Conservation (phyloP, 768 basidiomycete genomes). For the Cystobasidium onofrii region DNA sequence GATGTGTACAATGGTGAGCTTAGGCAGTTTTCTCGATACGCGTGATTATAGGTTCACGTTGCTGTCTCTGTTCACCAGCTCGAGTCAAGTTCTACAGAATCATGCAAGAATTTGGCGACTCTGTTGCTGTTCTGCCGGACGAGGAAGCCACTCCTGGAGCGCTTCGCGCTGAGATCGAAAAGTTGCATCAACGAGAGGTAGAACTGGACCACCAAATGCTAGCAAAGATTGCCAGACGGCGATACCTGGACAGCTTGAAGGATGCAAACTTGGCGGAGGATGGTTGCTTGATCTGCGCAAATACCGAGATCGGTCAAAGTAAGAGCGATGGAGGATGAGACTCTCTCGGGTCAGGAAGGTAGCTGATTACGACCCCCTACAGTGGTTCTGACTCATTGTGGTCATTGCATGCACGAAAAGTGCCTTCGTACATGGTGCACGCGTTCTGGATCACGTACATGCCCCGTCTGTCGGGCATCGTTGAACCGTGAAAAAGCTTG, state of each 20-base stretch:
- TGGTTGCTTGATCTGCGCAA: constrained; percentile 37
- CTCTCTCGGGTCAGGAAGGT: too few species aligned
- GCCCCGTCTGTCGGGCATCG: constrained; percentile 37
- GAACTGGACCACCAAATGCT: constrained; percentile 1
- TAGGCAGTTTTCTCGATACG: neutral
- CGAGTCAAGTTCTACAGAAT: constrained; percentile 38
- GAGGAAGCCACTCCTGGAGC: neutral
- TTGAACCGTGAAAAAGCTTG: constrained; percentile 30
- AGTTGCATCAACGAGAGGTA: neutral
- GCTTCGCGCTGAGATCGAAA: neutral
- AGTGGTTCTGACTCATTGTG: constrained; percentile 39
- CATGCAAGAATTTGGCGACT: constrained; percentile 37
- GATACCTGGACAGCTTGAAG: constrained; percentile 37
- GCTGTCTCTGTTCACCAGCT: neutral
- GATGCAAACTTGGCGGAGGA: constrained; percentile 18
- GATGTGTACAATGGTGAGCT: constrained; percentile 33
- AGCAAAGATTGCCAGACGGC: constrained; percentile 20
- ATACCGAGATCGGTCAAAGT: constrained; percentile 4
- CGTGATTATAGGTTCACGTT: neutral
- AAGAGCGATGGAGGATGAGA: too few species aligned
- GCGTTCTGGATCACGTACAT: constrained; percentile 1
- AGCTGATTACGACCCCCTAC: too few species aligned
- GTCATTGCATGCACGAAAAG: constrained; percentile 33
- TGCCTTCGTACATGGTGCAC: constrained; percentile 37
- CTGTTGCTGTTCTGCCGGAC: constrained; percentile 27